Conservation (phyloP, 345 rosid genomes). For the Citrus mangshanensis region DNA sequence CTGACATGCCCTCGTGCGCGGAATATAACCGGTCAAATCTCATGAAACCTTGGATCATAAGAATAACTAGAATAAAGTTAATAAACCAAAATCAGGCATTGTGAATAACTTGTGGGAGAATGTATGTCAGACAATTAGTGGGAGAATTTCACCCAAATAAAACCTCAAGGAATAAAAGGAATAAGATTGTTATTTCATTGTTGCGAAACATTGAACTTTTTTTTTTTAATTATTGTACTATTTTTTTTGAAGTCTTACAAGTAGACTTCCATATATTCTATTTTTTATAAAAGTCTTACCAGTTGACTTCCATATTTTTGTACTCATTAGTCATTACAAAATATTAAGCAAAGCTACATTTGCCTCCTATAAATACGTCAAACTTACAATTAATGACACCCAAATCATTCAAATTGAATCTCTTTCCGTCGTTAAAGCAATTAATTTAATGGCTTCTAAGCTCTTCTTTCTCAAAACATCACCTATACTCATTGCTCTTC, state of each 20-base stretch:
- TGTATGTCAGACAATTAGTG: too few relatives aligned
- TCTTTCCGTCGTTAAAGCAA: not conserved
- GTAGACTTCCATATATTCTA: too few relatives aligned
- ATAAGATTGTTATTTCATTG: too few relatives aligned
- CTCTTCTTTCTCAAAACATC: not conserved
- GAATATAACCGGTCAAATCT: not conserved
- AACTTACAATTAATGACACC: not conserved
- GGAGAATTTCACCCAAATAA: too few relatives aligned
- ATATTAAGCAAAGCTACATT: not conserved
- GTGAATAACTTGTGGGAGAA: too few relatives aligned
- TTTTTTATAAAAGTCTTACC: not conserved
- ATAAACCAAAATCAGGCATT: too few relatives aligned
- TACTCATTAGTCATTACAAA: not conserved
- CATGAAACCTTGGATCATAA: not conserved
- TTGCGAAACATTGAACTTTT: too few relatives aligned
- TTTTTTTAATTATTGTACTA: accelerated
- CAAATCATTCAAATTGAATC: not conserved
- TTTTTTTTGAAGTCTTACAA: too few relatives aligned
- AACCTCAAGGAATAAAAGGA: too few relatives aligned
- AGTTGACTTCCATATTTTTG: too few relatives aligned
- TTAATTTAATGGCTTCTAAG: conserved; percentile 5
- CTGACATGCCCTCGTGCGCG: not conserved
- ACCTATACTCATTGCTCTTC: conserved; percentile 2
- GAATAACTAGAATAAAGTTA: not conserved
- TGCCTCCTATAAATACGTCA: not conserved